Evolutionary conservation across 441 rosid genomes (phyloP), one percentile per base, ranked within the genome.

Genomic region (Populus hybrid): DNA sequence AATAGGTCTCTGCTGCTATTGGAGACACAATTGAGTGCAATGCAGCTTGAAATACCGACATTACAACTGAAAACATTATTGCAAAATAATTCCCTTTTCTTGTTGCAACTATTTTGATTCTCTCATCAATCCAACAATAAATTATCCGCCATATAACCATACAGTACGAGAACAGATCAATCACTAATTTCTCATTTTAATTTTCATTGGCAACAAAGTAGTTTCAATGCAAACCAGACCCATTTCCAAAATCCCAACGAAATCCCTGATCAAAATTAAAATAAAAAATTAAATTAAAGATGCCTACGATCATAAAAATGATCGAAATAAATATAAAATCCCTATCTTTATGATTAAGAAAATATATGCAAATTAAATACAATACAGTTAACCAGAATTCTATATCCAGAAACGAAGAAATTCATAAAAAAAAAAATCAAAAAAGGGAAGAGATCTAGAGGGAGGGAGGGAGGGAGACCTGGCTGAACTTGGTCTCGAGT

Each of bases 401-500:
- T 16, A 6, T 54, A 54, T 54, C 9, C 2, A 54, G 50, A 69
- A 20, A 69, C 6, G 72, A 20, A 30, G n/a, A 9, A 69, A 8
- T 30, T 4, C 1, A 26, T 26, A 26, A 26, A 7, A 2, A 69
- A 69, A 69, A 3, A 7, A 69, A 0, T 69, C 1, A 1, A 20
- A 14, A 1, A 1, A 30, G 69, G 4, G 8, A 12, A 34, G 35
- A 16, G 72, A 69, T 12, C 32, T 8, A 65, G 7, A 65, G 32
- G 32, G 6, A 57, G 46, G 32, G 18, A 34, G 14, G 38, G 8
- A n/a, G n/a, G 16, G 32, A 30, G 32, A 80, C 85, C 83, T 74
- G 81, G 78, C 99, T 96, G 86, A 96, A 96, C 81, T 96, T 96
- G 83, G 98, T 90, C 85, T 93, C 88, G 79, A 96, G 97, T 82